Percentiles rank a stretch among this genome's conserved stretches.
Evolutionary conservation across 176 grass and related monocot species (phyloP).

Genomic region (Oryza coarctata): DNA sequence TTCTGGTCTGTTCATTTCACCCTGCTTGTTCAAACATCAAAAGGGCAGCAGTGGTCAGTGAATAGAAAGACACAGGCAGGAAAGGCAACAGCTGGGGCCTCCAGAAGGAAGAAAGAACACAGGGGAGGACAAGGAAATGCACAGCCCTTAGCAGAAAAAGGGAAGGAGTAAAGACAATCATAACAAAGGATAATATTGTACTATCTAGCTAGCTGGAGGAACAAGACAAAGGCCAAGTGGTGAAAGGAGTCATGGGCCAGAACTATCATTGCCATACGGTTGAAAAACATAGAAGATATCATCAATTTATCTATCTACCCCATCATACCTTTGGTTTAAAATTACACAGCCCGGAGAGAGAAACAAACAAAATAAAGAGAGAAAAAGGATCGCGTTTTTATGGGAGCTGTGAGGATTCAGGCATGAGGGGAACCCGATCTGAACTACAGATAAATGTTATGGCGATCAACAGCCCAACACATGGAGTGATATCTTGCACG

Average conservation of each 20-base stretch:
- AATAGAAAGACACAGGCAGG: background rate
- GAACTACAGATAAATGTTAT: background rate
- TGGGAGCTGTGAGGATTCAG: background rate
- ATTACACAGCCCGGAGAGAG: background rate
- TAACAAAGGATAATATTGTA: background rate
- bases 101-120: background rate
- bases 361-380: background rate
- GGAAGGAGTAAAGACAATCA: background rate
- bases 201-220: background rate
- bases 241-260: constrained; percentile 7
- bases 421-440: background rate
- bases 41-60: background rate
- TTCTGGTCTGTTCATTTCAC: background rate
- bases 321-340: background rate
- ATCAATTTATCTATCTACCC: background rate
- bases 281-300: background rate
- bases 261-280: background rate
- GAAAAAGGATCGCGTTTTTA: background rate
- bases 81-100: background rate
- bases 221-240: constrained; percentile 20
- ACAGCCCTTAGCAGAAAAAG: background rate
- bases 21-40: background rate
- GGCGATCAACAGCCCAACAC: background rate
- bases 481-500: background rate
- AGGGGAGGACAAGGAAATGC: background rate